Base-by-base conservation (phyloP, 352 stramenopile species). In the Stephanocyclus meneghinianus region DNA sequence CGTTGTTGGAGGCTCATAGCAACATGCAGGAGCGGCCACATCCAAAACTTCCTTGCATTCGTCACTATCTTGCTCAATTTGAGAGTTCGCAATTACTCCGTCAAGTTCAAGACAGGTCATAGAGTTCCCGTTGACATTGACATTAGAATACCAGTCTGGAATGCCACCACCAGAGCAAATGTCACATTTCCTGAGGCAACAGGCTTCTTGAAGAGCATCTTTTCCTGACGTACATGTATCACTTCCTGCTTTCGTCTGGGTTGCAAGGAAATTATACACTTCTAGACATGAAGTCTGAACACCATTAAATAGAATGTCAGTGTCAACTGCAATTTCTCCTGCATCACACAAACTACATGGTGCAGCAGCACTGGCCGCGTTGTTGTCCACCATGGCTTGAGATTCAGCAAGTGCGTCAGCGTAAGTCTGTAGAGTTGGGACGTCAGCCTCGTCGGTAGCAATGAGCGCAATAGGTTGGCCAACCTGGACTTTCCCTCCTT, bases 101-200 rank as follows among this genome's bases (percentile, higher is more conserved):
- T 87, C 80, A 57, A 87, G 63, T 55, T 87, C 75, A 57, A 87
- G 63, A 71, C 80, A 87, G 61, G 80, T 87, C 80, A 87, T 87
- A 9, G 71, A 62, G 37, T 87, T 87, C 16, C 72, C 75, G 60
- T 87, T 87, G 11, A 87, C 57, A 45, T 75, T 84, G 10, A 87
- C 80, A 51, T 66, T 81, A 21, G 62, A 59, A 72, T 87, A 87
- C 80, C 80, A 87, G 74, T 87, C 80, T 59, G 81, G 76, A 50
- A 87, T 84, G 13, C 76, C 76, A 21, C 81, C 81, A 57, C 69
- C 70, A 48, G 81, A 80, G 30, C 81, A 87, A 59, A 87, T 68
- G 29, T 84, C 76, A 60, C 81, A 87, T 62, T 87, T 87, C 61
- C 77, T 66, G 35, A 87, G 37, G 67, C 81, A 87, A 40, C 81